These are phyloP conservation scores for Beauveria australis DNA, from an alignment of 2,329 filamentous ascomycete genomes.

Conservation along the genomic window DNA sequence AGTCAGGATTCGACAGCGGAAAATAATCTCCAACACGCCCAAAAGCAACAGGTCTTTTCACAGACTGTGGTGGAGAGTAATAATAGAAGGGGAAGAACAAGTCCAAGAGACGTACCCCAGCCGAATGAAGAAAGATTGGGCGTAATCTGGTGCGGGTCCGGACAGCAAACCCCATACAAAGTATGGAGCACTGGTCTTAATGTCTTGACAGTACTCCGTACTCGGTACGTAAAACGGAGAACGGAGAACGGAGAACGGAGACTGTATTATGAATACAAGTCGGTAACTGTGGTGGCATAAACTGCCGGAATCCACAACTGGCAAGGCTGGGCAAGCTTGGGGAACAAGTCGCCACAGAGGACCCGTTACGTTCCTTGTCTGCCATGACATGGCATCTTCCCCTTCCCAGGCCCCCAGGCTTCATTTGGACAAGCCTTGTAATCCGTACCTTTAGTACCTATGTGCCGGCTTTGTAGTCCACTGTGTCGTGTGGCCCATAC, in stretches of 20 bases:
- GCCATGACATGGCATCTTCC: too few relatives aligned
- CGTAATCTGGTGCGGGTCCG: neutral
- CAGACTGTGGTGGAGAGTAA: neutral
- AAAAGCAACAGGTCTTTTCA: neutral
- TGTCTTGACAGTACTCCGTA: neutral
- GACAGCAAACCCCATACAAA: neutral
- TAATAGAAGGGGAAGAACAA: neutral
- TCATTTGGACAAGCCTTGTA: too few relatives aligned
- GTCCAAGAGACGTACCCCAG: neutral
- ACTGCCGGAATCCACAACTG: neutral
- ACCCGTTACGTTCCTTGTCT: too few relatives aligned
- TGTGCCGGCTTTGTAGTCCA: too few relatives aligned
- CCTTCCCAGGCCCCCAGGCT: too few relatives aligned
- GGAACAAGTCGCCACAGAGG: neutral
- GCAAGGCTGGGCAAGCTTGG: neutral
- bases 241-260: neutral
- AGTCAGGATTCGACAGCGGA: neutral
- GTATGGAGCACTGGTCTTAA: neutral
- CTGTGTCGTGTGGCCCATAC: too few relatives aligned
- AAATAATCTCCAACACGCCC: neutral
- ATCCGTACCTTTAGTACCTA: too few relatives aligned
- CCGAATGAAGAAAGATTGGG: slow-evolving; percentile 2
- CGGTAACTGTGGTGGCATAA: neutral
- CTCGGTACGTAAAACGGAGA: neutral
- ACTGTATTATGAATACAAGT: neutral